phyloP scores from a whole-genome alignment of 164 flowering plant genomes.

The Santalum album region DNA sequence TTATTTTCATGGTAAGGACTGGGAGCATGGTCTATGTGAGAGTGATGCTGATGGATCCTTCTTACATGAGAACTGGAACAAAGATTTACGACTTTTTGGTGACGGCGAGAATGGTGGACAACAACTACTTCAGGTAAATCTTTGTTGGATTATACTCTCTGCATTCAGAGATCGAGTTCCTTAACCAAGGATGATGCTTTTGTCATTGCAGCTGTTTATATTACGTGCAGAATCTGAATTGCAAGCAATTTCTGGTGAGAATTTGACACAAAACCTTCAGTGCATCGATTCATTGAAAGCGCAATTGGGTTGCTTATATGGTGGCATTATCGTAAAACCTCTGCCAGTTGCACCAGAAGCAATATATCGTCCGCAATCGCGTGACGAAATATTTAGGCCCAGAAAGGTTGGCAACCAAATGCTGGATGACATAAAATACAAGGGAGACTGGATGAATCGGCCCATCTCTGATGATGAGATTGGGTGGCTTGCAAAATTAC shows the following conservation, averaged over 20 bases:
- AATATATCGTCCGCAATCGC: conserved; percentile 16
- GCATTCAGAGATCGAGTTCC: neutral
- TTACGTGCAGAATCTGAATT: conserved; percentile 79
- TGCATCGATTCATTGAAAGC: conserved; percentile 45
- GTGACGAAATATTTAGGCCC: conserved; percentile 67
- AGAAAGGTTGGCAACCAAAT: conserved; percentile 38
- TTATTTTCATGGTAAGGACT: conserved; percentile 41
- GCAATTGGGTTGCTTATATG: conserved; percentile 42
- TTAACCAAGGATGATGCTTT: neutral
- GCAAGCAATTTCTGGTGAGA: conserved; percentile 44
- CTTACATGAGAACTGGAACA: conserved; percentile 81
- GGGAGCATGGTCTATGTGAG: conserved; percentile 92
- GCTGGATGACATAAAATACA: conserved; percentile 41
- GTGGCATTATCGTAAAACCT: conserved; percentile 23
- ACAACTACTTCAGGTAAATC: conserved; percentile 66
- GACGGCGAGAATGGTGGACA: conserved; percentile 83
- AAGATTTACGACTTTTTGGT: conserved; percentile 57
- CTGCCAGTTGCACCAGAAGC: conserved; percentile 16
- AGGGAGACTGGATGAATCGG: conserved; percentile 88
- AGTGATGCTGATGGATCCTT: conserved; percentile 84
- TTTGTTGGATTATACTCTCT: neutral
- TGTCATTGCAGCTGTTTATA: conserved; percentile 53
- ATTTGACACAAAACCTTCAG: conserved; percentile 35
- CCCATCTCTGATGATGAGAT: conserved; percentile 70
- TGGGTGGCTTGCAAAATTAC: conserved; percentile 75